Conservation (phyloP, 2,329 filamentous ascomycete species). For the Hymenoscyphus linearis region DNA sequence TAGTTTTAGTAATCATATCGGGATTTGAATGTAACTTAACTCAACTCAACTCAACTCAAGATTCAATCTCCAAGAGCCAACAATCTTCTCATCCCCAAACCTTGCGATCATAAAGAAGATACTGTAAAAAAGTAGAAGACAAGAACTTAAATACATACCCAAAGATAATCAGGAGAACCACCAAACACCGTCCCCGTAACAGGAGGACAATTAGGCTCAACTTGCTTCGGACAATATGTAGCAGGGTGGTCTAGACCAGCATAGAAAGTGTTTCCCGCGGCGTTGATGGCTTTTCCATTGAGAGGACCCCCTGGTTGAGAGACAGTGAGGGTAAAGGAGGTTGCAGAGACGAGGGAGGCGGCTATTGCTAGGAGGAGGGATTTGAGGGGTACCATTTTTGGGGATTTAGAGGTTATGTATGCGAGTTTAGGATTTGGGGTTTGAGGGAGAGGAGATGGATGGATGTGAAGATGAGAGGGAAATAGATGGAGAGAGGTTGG, state of each 20-base stretch:
- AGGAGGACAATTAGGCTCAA: conserved; percentile 11
- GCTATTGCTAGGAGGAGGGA: background rate
- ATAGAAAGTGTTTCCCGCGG: conserved; percentile 44
- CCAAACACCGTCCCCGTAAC: conserved; percentile 11
- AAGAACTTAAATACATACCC: no score
- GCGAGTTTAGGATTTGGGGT: background rate
- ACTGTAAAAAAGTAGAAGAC: no score
- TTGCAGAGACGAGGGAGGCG: background rate
- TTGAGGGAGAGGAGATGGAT: background rate
- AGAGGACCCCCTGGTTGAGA: conserved; percentile 23
- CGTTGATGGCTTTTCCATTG: conserved; percentile 42
- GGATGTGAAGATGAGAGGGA: background rate
- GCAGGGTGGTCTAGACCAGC: conserved; percentile 40
- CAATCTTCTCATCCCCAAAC: no score
- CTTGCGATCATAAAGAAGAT: no score
- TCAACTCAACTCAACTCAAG: no score
- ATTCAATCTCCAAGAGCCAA: no score
- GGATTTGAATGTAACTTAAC: no score
- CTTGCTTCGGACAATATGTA: conserved; percentile 43
- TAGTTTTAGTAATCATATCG: no score
- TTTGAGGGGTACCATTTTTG: background rate
- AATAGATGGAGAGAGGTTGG: no score
- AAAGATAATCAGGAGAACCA: background rate
- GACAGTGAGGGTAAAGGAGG: conserved; percentile 1
- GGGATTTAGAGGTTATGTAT: background rate